Evolutionary conservation across 305 asterid genomes (phyloP), one percentile per base, ranked within the genome.

Genomic region (Fraxinus greggii): DNA sequence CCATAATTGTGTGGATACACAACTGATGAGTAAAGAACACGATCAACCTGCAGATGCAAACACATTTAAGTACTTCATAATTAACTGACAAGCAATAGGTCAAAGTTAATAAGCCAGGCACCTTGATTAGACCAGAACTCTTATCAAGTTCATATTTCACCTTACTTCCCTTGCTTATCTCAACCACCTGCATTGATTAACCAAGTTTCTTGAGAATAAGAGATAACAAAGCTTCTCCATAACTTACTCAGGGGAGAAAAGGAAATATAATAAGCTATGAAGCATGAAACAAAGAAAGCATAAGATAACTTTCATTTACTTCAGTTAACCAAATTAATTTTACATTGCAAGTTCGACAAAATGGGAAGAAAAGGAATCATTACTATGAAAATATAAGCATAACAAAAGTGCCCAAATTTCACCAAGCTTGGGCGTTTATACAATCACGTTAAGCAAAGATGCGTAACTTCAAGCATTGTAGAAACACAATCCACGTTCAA

Each of bases 1-100:
- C 98, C 98, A 85, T 93, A 95, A 93, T 95, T 93, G 85, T 95
- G 99, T 76, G 99, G 98, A 85, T 95, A 95, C 81, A 95, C 99
- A 80, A 95, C 99, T 26, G 99, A 95, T 75, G 99, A 95, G 89
- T 95, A 95, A 77, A 95, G 98, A 87, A 95, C 86, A 23, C 98
- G 99, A 86, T 95, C 98, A 84, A 95, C 98, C 99, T 95, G 89
- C 67, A 85, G 75, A 80, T 40, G 51, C 78, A 83, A 81, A 35
- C 51, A n/a, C 67, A 35, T 56, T 76, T 80, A 51, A 29, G 79
- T 74, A 81, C 69, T 72, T 51, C 69, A 78, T 33, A 40, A 32
- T 67, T 35, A 35, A 65, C 79, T 67, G 72, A 23, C 61, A 80
- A 35, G 54, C 67, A 28, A 67, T 67, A 73, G 33, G 29, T 32